Evolutionary conservation across 1,284 basidiomycete genomes (phyloP).

Genomic region (Rhodotorula sp.): DNA sequence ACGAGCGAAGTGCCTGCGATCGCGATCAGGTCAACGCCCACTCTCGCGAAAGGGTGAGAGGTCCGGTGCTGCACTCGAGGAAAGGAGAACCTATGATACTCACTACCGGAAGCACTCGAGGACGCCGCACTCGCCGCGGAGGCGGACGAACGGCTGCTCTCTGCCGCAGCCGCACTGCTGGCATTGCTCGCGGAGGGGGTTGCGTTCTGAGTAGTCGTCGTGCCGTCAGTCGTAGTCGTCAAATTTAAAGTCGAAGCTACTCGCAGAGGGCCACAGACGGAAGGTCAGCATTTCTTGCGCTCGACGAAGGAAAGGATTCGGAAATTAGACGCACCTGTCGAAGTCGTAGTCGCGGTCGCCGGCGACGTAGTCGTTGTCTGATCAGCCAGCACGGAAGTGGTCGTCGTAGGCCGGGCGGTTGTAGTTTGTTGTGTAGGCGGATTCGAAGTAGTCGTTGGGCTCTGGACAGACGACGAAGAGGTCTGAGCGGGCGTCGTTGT

Average conservation of each 20-base stretch:
- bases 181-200: not conserved
- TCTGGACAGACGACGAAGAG: not conserved
- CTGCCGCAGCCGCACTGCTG: not conserved
- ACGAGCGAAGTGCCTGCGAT: conserved; percentile 22
- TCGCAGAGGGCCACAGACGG: not conserved
- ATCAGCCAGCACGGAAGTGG: not conserved
- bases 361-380: not conserved
- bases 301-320: not conserved
- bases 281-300: not conserved
- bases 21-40: not conserved
- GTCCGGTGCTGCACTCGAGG: not conserved
- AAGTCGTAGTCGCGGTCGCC: not conserved
- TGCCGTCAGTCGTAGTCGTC: not conserved
- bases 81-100: not conserved
- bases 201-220: too few relatives aligned
- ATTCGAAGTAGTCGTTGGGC: not conserved
- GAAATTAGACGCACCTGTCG: not conserved
- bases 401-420: not conserved
- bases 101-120: not conserved
- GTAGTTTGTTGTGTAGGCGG: not conserved
- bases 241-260: too few relatives aligned
- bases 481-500: not conserved
- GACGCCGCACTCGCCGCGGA: not conserved
- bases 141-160: not conserved
- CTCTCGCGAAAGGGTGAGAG: not conserved